These are phyloP conservation scores for Fonsecaea pugnacius DNA, from an alignment of 2,329 filamentous ascomycete genomes.

Conservation along the genomic window DNA sequence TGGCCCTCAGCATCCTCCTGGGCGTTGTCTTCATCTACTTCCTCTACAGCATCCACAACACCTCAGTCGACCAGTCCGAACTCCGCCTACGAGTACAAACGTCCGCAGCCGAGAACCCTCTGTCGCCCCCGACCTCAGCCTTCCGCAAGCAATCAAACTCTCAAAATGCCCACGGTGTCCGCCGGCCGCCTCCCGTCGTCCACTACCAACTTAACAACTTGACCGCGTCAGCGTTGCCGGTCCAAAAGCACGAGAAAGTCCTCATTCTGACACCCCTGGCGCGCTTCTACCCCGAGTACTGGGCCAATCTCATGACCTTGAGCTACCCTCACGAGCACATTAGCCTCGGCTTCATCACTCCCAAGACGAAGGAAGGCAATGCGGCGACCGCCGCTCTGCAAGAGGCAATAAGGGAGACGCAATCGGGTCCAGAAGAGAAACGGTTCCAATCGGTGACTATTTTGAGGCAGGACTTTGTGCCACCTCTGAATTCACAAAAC, in stretches of 20 bases:
- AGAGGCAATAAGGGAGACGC: slow-evolving; percentile 80
- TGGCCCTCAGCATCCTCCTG: slow-evolving; percentile 28
- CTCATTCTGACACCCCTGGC: slow-evolving; percentile 92
- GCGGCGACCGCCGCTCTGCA: slow-evolving; percentile 81
- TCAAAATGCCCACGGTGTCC: slow-evolving; percentile 24
- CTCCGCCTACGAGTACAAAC: slow-evolving; percentile 55
- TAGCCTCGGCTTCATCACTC: slow-evolving; percentile 92
- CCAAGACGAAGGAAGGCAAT: slow-evolving; percentile 91
- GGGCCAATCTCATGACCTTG: slow-evolving; percentile 86
- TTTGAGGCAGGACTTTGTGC: slow-evolving; percentile 90
- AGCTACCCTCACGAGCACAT: slow-evolving; percentile 93
- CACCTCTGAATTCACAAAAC: slow-evolving; percentile 76
- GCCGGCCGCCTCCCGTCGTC: slow-evolving; percentile 74
- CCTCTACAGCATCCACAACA: slow-evolving; percentile 30
- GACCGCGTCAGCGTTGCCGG: slow-evolving; percentile 76
- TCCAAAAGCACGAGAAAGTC: slow-evolving; percentile 79
- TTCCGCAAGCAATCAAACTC: slow-evolving; percentile 67
- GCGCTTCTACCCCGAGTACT: slow-evolving; percentile 91
- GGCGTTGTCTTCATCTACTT: slow-evolving; percentile 34
- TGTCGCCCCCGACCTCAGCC: slow-evolving; percentile 74
- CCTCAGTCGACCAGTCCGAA: slow-evolving; percentile 29
- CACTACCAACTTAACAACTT: slow-evolving; percentile 96
- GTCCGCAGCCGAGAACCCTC: slow-evolving; percentile 68
- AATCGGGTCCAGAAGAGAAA: slow-evolving; percentile 77
- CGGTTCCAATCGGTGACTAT: slow-evolving; percentile 94